phyloP scores from a whole-genome alignment of 345 rosid genomes.

The Punica granatum region DNA sequence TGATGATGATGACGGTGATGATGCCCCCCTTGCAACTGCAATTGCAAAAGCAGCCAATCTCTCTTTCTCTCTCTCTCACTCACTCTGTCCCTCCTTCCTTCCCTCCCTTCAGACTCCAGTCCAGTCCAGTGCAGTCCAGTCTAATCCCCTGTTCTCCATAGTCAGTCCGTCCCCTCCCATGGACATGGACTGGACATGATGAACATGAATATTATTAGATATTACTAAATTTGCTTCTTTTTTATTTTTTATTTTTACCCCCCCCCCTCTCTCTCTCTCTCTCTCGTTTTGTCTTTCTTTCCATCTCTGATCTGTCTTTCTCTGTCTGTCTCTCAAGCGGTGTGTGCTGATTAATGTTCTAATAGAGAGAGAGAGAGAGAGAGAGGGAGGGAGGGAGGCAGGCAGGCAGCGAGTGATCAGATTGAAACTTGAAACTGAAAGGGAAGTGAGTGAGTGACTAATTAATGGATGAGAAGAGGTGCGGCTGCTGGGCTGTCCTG shows the following conservation, averaged over 20 bases:
- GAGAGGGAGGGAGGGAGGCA: background rate
- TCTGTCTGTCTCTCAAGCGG: background rate
- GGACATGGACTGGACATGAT: too few relatives aligned
- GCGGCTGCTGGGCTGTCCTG: constrained; percentile 64
- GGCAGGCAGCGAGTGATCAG: too few relatives aligned
- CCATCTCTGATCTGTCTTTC: background rate
- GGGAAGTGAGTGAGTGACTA: background rate
- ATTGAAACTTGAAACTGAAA: background rate
- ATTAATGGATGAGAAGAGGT: constrained; percentile 24
- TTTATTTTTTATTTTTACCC: background rate
- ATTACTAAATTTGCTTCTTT: constrained; percentile 7
- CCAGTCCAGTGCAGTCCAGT: too few relatives aligned
- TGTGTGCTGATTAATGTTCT: constrained; percentile 4
- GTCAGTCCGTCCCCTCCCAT: too few relatives aligned
- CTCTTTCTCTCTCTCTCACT: background rate
- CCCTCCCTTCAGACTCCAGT: constrained; percentile 2
- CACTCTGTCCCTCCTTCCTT: background rate
- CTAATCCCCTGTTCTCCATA: too few relatives aligned
- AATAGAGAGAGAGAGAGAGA: constrained; percentile 13
- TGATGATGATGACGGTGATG: background rate
- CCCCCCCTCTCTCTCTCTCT: too few relatives aligned
- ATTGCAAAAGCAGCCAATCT: background rate
- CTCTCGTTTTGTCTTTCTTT: background rate
- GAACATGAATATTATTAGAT: too few relatives aligned
- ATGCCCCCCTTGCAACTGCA: background rate